Percentiles rank a stretch among this genome's conserved stretches.
phyloP scores from a whole-genome alignment of 2,329 filamentous ascomycete genomes.

The Sordariomycetes sp. region DNA sequence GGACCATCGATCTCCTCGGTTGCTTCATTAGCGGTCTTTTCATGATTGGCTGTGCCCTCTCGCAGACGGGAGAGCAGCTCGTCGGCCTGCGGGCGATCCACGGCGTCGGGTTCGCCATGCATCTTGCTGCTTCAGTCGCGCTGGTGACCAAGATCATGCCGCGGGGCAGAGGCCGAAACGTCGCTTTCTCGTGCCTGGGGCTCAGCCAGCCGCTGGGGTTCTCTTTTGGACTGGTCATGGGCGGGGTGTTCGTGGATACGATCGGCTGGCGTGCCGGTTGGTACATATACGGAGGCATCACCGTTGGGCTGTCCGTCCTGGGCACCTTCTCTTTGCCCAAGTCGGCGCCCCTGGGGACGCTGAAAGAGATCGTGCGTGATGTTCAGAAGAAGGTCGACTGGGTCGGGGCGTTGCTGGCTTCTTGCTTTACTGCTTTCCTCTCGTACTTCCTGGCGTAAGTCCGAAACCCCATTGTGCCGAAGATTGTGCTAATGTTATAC shows the following conservation, averaged over 20 bases:
- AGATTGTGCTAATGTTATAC: slow-evolving; percentile 2
- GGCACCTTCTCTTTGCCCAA: slow-evolving; percentile 25
- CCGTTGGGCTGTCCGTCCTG: slow-evolving; percentile 22
- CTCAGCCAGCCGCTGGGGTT: slow-evolving; percentile 38
- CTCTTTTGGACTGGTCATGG: slow-evolving; percentile 38
- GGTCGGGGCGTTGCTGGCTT: slow-evolving; percentile 39
- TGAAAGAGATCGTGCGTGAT: slow-evolving; percentile 11
- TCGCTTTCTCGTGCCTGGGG: slow-evolving; percentile 33
- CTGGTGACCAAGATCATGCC: slow-evolving; percentile 21
- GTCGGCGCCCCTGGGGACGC: slow-evolving; percentile 1
- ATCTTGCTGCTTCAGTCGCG: slow-evolving; percentile 23
- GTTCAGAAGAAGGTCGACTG: slow-evolving; percentile 38
- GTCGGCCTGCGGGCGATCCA: slow-evolving; percentile 28
- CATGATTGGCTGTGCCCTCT: slow-evolving; percentile 20
- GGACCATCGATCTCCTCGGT: slow-evolving; percentile 22
- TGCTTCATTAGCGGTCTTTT: slow-evolving; percentile 17
- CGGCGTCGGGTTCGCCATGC: slow-evolving; percentile 25
- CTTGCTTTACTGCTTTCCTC: slow-evolving; percentile 34
- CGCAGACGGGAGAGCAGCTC: slow-evolving; percentile 19
- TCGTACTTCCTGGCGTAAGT: slow-evolving; percentile 46
- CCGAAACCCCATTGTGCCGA: background rate
- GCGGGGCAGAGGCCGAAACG: slow-evolving; percentile 23
- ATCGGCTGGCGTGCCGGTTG: slow-evolving; percentile 39
- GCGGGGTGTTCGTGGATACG: slow-evolving; percentile 35
- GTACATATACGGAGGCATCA: slow-evolving; percentile 27